Base-by-base conservation (phyloP, 768 basidiomycete genomes). In the Suillus subalutaceus region DNA sequence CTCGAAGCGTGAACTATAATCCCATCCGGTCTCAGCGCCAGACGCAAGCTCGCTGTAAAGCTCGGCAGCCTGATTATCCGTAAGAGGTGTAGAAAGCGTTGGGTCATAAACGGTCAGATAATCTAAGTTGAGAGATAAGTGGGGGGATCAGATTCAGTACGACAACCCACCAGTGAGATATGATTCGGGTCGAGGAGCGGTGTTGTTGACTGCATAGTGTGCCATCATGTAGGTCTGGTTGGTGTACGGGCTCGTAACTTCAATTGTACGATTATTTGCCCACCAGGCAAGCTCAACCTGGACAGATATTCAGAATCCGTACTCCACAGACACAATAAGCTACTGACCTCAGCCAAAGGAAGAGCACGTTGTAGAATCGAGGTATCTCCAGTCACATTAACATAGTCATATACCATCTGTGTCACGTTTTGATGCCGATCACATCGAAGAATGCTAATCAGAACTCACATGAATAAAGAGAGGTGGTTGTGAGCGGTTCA, bases 401-500 rank as follows among this genome's bases (percentile, higher is more conserved):
- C 85, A 73, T 98, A 97, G n/a, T 87, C 86, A n/a, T 86, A 82
- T 35, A 98, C 81, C 95, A 98, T 97, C 90, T 95, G 70, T 26
- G 56, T 20, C 38, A 44, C 6, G 18, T 20, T 40, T 60, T 23
- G 60, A 63, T 43, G 26, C 12, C 20, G 35, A 20, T 32, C 23
- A 52, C 18, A 58, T 10, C 52, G 38, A 41, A 5, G 26, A 7
- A 9, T 6, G 58, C 50, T 6, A 1, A 55, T 18, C 48, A 41
- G 15, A 5, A 72, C 83, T 64, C 65, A 91, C 92, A 71, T 89
- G 89, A 64, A 92, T 87, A 79, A 97, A 97, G 38, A 97, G 73
- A 5, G 96, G 96, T 16, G 95, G 95, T 72, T 97, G 94, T n/a
- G 94, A 96, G 65, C 96, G 87, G 72, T 96, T 85, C 68, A 97